Evolutionary conservation across 2,329 filamentous ascomycete genomes (phyloP).

Genomic region (Dactylellina drechsleri): DNA sequence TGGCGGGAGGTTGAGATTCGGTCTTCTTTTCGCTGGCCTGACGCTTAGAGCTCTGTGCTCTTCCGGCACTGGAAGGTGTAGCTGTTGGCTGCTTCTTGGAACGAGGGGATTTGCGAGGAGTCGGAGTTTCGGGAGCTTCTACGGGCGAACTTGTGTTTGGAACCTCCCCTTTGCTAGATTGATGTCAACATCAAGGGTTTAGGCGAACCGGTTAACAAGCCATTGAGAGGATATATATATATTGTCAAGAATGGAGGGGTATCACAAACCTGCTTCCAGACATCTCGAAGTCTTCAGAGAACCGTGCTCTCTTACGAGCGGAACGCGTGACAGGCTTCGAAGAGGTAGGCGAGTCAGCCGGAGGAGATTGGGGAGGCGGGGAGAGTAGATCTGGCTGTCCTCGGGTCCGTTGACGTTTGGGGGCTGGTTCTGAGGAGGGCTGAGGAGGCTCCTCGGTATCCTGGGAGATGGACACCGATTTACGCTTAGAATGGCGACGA

Average conservation of each 20-base stretch:
- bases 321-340: slow-evolving; percentile 52
- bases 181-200: no score
- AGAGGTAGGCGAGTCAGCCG: slow-evolving; percentile 45
- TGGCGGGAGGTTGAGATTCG: slow-evolving; percentile 39
- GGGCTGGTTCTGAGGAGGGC: slow-evolving; percentile 21
- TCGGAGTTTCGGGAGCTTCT: slow-evolving; percentile 50
- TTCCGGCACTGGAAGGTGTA: slow-evolving; percentile 24
- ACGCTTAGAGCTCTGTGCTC: slow-evolving; percentile 42
- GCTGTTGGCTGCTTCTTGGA: slow-evolving; percentile 41
- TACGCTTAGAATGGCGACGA: slow-evolving; percentile 39
- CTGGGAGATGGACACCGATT: slow-evolving; percentile 50
- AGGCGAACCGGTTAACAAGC: no score
- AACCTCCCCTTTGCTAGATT: slow-evolving; percentile 45
- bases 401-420: slow-evolving; percentile 46
- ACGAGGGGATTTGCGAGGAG: slow-evolving; percentile 47
- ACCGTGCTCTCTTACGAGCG: slow-evolving; percentile 53
- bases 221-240: background rate
- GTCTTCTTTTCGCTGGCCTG: slow-evolving; percentile 47
- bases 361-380: slow-evolving; percentile 41
- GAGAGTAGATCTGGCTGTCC: slow-evolving; percentile 42
- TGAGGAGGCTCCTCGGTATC: slow-evolving; percentile 33
- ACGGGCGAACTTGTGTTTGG: slow-evolving; percentile 35
- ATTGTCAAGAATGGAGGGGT: background rate
- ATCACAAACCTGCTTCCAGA: slow-evolving; percentile 48
- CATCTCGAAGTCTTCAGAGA: slow-evolving; percentile 55